Conservation (phyloP, 352 stramenopile species). For the Halophytophthora polymorphica region DNA sequence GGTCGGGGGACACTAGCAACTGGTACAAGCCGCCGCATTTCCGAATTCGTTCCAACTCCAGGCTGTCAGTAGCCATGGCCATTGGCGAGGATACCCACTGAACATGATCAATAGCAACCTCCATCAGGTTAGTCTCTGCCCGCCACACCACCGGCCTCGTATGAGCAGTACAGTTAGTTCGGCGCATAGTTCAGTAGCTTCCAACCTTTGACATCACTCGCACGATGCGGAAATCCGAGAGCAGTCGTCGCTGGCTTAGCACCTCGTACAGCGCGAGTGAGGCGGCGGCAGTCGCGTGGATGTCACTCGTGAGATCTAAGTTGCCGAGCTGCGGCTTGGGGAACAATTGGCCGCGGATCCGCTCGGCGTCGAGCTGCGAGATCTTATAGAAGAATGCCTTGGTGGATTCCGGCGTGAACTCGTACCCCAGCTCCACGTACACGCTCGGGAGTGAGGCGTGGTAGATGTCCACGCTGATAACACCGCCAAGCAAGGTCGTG, state of each 20-base stretch:
- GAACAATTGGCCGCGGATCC: conserved; percentile 53
- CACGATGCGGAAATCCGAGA: conserved; percentile 81
- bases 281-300: conserved; percentile 20
- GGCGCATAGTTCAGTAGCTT: neutral
- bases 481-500: neutral
- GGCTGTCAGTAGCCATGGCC: conserved; percentile 30
- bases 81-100: conserved; percentile 45
- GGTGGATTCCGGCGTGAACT: conserved; percentile 73
- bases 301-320: conserved; percentile 19
- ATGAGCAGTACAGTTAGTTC: neutral
- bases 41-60: conserved; percentile 46
- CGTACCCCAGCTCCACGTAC: conserved; percentile 68
- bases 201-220: conserved; percentile 65
- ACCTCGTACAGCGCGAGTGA: conserved; percentile 76
- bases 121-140: neutral
- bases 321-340: conserved; percentile 8
- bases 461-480: conserved; percentile 76
- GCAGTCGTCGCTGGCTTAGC: conserved; percentile 66
- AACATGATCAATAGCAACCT: conserved; percentile 4
- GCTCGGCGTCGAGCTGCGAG: conserved; percentile 63
- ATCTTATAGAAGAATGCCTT: conserved; percentile 78
- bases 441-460: conserved; percentile 72
- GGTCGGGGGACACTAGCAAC: conserved; percentile 73
- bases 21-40: conserved; percentile 71
- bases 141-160: neutral